Base-by-base conservation (phyloP, 352 stramenopile genomes). In the Globisporangium spinosum region DNA sequence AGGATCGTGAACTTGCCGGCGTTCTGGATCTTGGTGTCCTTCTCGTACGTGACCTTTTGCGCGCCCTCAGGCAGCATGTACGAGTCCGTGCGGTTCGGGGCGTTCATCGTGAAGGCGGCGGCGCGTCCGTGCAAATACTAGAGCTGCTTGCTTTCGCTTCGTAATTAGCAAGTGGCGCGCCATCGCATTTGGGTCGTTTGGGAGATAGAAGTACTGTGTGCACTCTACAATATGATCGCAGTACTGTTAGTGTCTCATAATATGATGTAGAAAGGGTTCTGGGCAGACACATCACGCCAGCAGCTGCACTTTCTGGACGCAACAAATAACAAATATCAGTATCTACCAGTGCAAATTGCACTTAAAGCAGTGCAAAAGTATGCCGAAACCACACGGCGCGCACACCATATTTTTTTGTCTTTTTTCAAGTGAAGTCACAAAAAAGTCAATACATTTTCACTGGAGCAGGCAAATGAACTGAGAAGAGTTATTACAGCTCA, bases 1-100 rank as follows among this genome's bases (percentile, higher is more conserved):
- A 98, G 92, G 71, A 99, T 95, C 58, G 91, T 98, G 75, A 99
- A 99, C 58, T 97, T 98, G 64, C 96, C 97, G 25, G 97, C 95
- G 76, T 99, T 99, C 34, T 93, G 89, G 65, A 99, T 97, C 83
- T 99, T 98, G 32, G 96, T 98, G 78, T 99, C 97, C 49, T 96
- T 91, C 70, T 95, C 88, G 78, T 99, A 99, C 68, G 89, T 90
- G 60, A 98, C 91, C 72, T 98, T 98, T 62, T 91, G 76, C 58
- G 85, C 84, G 58, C 87, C 87, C 69, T 95, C 87, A 20, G 87
- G 87, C 73, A 95, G 82, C 75, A 94, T 70, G 67, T 94, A 95
- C 78, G 86, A 89, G 75, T 95, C 87, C 68, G 78, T 93, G 32
- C 87, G 84, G 71, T 77, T 87, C 70, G 87, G 87, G 22, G 87